phyloP scores from a whole-genome alignment of 148 eudicot species.

The Silene conica region DNA sequence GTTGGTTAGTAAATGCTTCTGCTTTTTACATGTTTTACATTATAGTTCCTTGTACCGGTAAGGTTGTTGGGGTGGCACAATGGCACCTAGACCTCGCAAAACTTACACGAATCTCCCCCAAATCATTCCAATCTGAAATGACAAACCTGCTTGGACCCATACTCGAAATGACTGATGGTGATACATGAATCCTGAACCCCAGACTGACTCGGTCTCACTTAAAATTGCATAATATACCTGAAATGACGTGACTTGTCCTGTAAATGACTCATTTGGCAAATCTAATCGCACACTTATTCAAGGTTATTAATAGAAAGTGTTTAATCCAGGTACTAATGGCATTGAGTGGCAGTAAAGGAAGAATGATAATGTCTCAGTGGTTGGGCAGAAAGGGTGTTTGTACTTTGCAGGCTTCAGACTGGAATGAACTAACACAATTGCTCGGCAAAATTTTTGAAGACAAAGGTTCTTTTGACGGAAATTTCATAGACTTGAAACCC shows the following conservation, averaged over 20 bases:
- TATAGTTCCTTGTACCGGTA: background rate
- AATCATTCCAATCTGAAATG: too few species aligned
- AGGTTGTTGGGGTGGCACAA: too few species aligned
- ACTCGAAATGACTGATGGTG: too few species aligned
- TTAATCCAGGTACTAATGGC: conserved; percentile 74
- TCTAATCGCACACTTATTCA: too few species aligned
- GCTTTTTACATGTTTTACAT: background rate
- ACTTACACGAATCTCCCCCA: too few species aligned
- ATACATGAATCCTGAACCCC: too few species aligned
- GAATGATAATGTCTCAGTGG: conserved; percentile 63
- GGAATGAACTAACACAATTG: conserved; percentile 83
- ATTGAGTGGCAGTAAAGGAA: conserved; percentile 61
- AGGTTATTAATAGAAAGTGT: background rate
- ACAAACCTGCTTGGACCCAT: too few species aligned
- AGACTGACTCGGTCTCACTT: too few species aligned
- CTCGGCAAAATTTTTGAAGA: conserved; percentile 46
- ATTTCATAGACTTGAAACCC: conserved; percentile 15
- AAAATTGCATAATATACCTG: background rate
- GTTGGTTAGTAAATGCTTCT: conserved; percentile 39
- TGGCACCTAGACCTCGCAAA: too few species aligned
- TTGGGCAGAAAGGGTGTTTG: conserved; percentile 49
- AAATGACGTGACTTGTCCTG: too few species aligned
- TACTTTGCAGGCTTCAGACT: conserved; percentile 68
- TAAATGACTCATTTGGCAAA: too few species aligned
- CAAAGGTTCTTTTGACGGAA: conserved; percentile 25